A percentile compares a stretch with the other conserved stretches of the same genome.
These are phyloP conservation scores for Epichloe aotearoae DNA, from an alignment of 2,329 filamentous ascomycete genomes.

Conservation along the genomic window DNA sequence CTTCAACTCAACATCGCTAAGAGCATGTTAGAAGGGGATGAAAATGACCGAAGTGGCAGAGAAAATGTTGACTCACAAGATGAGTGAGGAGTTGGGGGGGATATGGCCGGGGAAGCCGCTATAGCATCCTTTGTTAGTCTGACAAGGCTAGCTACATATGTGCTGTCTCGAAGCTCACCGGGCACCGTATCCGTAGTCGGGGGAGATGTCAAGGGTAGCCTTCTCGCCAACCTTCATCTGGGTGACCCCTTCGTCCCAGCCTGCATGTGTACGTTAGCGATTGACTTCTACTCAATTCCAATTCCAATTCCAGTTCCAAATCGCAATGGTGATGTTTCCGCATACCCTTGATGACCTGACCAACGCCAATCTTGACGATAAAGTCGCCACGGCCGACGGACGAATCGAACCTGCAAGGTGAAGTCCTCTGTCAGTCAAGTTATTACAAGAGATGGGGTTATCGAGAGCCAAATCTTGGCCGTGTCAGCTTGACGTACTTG, in stretches of 20 bases:
- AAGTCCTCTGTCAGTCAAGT: not conserved
- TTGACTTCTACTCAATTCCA: not conserved
- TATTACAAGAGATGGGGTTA: not conserved
- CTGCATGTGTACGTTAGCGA: conserved; percentile 25
- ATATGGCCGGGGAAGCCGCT: conserved; percentile 73
- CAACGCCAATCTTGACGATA: conserved; percentile 63
- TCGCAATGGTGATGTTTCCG: conserved; percentile 8
- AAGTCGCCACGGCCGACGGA: conserved; percentile 70
- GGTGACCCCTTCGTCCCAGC: conserved; percentile 74
- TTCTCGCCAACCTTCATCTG: conserved; percentile 88
- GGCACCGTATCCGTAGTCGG: conserved; percentile 9
- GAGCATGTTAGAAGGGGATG: not conserved
- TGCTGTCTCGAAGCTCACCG: conserved; percentile 31
- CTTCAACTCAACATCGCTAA: conserved; percentile 6
- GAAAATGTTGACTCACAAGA: conserved; percentile 2
- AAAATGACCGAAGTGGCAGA: not conserved
- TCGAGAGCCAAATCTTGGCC: not conserved
- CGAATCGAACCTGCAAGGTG: conserved; percentile 63
- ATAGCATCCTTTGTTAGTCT: conserved; percentile 5
- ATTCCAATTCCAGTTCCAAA: not conserved
- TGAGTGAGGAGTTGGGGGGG: conserved; percentile 28
- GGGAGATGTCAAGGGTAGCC: conserved; percentile 66
- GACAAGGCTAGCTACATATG: not conserved
- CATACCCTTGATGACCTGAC: conserved; percentile 74
- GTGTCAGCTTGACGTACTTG: conserved; percentile 40